Percentiles rank a stretch among this genome's conserved stretches.
These are phyloP conservation scores for Strobilomyces confusus DNA, from an alignment of 768 basidiomycete species.

Conservation along the genomic window DNA sequence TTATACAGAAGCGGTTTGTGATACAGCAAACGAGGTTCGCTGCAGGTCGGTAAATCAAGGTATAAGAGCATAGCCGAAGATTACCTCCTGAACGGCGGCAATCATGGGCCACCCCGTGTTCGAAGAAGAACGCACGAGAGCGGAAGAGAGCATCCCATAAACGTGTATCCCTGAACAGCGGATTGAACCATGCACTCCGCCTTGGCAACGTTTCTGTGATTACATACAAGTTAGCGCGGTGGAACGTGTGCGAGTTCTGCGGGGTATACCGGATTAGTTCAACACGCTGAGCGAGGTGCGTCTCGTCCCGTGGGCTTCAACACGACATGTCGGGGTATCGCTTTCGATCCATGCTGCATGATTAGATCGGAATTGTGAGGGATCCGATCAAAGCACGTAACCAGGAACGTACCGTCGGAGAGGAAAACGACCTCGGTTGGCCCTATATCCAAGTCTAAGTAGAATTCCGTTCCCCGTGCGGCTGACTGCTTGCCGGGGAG, in stretches of 20 bases:
- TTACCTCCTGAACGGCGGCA: not conserved
- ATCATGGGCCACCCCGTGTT: not conserved
- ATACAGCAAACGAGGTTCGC: slow-evolving; percentile 19
- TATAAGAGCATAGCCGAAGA: slow-evolving; percentile 1
- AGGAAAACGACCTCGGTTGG: not conserved
- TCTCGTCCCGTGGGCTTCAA: not conserved
- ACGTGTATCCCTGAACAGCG: not conserved
- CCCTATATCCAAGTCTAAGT: not conserved
- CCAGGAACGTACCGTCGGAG: not conserved
- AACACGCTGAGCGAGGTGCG: slow-evolving; percentile 4
- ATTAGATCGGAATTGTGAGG: slow-evolving; percentile 1
- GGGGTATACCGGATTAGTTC: not conserved
- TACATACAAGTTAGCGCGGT: slow-evolving; percentile 2
- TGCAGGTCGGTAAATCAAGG: not conserved
- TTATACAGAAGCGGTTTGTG: not conserved
- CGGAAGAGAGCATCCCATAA: not conserved
- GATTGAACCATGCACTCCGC: not conserved
- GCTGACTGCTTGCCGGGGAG: not conserved
- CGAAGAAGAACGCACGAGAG: not conserved
- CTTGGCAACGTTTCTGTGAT: not conserved
- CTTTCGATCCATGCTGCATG: slow-evolving; percentile 5
- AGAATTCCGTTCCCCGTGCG: not conserved
- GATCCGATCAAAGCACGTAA: not conserved
- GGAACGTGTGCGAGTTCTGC: not conserved
- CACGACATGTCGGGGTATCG: slow-evolving; percentile 1